Percentiles rank a stretch among this genome's conserved stretches.
Evolutionary conservation across 371 early-diverging fungal species (phyloP).

Genomic region (Syncephalastrum contaminatum): DNA sequence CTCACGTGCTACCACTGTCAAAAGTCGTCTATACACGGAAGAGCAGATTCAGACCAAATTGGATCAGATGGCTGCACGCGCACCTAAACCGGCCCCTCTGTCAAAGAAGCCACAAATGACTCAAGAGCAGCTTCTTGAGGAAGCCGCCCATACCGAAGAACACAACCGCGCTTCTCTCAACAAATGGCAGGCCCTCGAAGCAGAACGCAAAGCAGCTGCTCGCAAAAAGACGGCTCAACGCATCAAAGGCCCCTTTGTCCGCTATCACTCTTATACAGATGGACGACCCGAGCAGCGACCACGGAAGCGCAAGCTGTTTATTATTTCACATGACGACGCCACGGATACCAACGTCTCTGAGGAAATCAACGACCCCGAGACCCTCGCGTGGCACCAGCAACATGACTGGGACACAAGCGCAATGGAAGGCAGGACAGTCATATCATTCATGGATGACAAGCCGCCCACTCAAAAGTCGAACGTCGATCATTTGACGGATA

Average conservation of each 20-base stretch:
- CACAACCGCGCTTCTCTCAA: slow-evolving; percentile 52
- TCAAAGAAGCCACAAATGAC: slow-evolving; percentile 32
- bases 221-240: slow-evolving; percentile 44
- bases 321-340: slow-evolving; percentile 11
- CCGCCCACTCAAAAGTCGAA: slow-evolving; percentile 1
- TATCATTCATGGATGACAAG: slow-evolving; percentile 31
- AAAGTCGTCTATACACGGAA: slow-evolving; percentile 52
- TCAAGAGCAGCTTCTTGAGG: slow-evolving; percentile 59
- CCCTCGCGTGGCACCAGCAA: slow-evolving; percentile 28
- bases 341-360: slow-evolving; percentile 14
- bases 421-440: slow-evolving; percentile 37
- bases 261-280: slow-evolving; percentile 55
- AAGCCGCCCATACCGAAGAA: slow-evolving; percentile 60
- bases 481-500: slow-evolving; percentile 21
- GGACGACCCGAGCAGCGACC: slow-evolving; percentile 44
- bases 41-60: slow-evolving; percentile 36
- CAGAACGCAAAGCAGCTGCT: slow-evolving; percentile 49
- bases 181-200: slow-evolving; percentile 60
- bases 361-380: slow-evolving; percentile 22
- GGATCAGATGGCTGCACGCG: too few species aligned
- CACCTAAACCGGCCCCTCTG: too few species aligned
- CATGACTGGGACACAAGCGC: slow-evolving; percentile 25
- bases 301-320: slow-evolving; percentile 17
- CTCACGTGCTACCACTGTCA: slow-evolving; percentile 52
- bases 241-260: slow-evolving; percentile 45